Base-by-base conservation (phyloP, 2,329 filamentous ascomycete genomes). In the Alternaria panax region DNA sequence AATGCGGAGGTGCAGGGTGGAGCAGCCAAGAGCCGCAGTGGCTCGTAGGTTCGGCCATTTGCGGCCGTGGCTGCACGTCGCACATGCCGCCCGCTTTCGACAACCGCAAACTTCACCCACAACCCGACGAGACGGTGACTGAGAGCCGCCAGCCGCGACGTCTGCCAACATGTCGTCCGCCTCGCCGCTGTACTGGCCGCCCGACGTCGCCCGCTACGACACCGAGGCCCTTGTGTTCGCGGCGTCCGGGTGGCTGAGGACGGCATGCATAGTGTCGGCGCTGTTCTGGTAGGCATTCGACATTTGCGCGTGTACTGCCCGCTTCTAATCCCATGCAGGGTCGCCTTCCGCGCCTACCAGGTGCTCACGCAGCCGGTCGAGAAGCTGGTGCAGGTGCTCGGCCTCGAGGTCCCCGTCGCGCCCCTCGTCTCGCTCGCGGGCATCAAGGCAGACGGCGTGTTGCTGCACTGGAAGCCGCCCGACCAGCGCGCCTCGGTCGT, bases 331-430 rank as follows among this genome's bases (percentile, higher is more conserved):
- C 47, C 24, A 3, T 45, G 22, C 32, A 95, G 92, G 92, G 86
- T 97, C 62, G 84, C 93, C 60, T 90, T 92, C 77, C 90, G 95
- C 75, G 92, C 92, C 62, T 92, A 91, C 81, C 91, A 93, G 75
- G 95, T 96, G 36, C 85, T 97, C 54, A 90, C 92, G 80, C 97
- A 94, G 71, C 93, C 94, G 24, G 92, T 97, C 57, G 92, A 94
- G 57, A 89, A 96, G 65, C 87, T 99, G 47, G 93, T 98, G 71
- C 89, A 89, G 69, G 92, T 97, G 50, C 88, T 99, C 47, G 93
- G 94, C 60, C 89, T 98, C 75, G 95, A 99, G 75, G 94, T 99
- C 51, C 95, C 95, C 62, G 90, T 93, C 63, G 86, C 92, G 24
- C 95, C 95, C 52, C 89, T 93, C 75, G 91, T 98, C 40, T 96